Conservation (phyloP, 495 filamentous ascomycete species). For the Thozetella sp. region DNA sequence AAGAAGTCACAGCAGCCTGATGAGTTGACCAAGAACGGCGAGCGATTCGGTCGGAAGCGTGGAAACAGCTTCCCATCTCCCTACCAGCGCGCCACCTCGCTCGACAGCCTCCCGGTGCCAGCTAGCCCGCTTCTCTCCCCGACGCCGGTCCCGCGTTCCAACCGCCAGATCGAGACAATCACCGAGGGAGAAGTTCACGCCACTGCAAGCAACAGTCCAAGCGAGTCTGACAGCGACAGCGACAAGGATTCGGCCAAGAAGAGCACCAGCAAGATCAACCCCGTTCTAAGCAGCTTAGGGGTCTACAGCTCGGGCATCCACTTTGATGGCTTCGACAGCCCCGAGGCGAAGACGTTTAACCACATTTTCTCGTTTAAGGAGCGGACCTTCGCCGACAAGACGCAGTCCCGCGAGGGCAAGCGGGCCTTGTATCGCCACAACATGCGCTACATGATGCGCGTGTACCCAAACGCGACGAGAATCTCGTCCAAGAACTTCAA, state of each 20-base stretch:
- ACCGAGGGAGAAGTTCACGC: conserved; percentile 52
- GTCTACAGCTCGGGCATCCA: conserved; percentile 90
- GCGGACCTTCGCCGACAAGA: conserved; percentile 76
- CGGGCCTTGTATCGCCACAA: conserved; percentile 83
- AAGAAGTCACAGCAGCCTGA: conserved; percentile 61
- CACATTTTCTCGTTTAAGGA: conserved; percentile 95
- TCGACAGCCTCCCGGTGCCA: conserved; percentile 57
- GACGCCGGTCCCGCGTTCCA: conserved; percentile 30
- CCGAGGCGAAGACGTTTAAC: conserved; percentile 82
- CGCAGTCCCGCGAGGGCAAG: conserved; percentile 70
- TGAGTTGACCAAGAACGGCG: conserved; percentile 32
- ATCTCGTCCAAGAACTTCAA: conserved; percentile 90
- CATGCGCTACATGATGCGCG: conserved; percentile 85
- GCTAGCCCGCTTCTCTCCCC: conserved; percentile 56
- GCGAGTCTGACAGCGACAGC: conserved; percentile 59
- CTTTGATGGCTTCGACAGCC: conserved; percentile 70
- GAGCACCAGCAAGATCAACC: conserved; percentile 83
- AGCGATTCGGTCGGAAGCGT: conserved; percentile 56
- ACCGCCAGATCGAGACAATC: conserved; percentile 44
- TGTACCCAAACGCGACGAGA: conserved; percentile 83
- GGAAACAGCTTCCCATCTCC: conserved; percentile 83
- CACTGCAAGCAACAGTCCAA: conserved; percentile 51
- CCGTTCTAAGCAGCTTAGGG: conserved; percentile 79
- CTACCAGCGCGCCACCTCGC: conserved; percentile 56
- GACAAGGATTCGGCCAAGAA: conserved; percentile 58